Base-by-base conservation (phyloP, 805 yeast genomes). In the Saccharomycopsis sp. region DNA sequence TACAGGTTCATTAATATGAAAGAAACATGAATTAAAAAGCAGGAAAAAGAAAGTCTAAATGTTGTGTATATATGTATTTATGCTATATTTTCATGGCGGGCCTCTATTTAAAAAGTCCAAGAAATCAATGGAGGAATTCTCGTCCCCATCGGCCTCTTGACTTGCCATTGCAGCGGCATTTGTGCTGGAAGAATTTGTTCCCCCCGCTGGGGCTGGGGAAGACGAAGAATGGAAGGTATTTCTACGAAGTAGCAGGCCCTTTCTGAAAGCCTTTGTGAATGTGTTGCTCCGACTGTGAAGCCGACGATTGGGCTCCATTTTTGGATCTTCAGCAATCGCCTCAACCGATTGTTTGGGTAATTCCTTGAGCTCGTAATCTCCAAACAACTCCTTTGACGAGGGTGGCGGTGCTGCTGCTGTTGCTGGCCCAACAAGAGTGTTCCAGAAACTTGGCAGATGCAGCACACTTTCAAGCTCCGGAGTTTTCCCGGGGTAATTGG, bases 101-200 rank as follows among this genome's bases (percentile, higher is more conserved):
- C 72, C 74, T 25, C 55, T 57, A 27, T 60, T 61, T 44, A 71
- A 58, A 46, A 71, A 68, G 45, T 69, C 75, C 50, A 69, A 38
- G 38, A 71, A 58, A 49, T 69, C 75, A 55, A 70, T 58, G 41
- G 64, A 71, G 16, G 55, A 59, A 3, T 48, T 55, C 12, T 54
- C 61, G 1, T 52, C 51, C 18, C n/a, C 20, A 10, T 36, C 36
- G 12, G 10, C 18, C 7, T 30, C 17, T 7, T 15, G 13, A 16
- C 7, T 7, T 15, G 19, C n/a, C 9, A 9, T 25, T n/a, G n/a
- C 9, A 25, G 29, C 5, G 7, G 35, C 10, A 8, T 31, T n/a
- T n/a, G 17, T 31, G 9, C 17, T 8, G 7, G 20, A 16, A 10
- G 20, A 9, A 31, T 21, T 7, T 9, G 18, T 31, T 17, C 25